Percentiles rank a stretch among this genome's conserved stretches.
phyloP scores from a whole-genome alignment of 169 alveolate species.

The Babesia gibsoni region DNA sequence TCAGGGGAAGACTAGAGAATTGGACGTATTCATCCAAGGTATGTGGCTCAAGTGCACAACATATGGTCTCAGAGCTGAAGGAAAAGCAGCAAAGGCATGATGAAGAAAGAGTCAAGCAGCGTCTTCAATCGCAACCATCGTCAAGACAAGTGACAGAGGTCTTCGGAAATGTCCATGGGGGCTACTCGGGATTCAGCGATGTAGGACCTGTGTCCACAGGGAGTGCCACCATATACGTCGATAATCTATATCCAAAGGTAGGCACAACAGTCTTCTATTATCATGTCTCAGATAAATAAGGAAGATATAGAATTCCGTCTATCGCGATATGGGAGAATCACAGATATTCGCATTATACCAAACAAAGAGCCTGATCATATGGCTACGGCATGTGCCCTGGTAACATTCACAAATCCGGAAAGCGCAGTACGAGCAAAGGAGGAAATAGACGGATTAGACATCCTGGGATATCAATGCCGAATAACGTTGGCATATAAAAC shows the following conservation, averaged over 20 bases:
- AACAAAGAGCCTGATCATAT: not conserved
- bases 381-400: not conserved
- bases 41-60: not conserved
- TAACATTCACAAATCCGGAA: conserved; percentile 5
- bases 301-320: conserved; percentile 1
- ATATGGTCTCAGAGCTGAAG: conserved; percentile 37
- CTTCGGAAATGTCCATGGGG: no score
- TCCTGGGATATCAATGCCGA: conserved; percentile 35
- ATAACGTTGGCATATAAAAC: conserved; percentile 21
- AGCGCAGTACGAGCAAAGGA: conserved; percentile 26
- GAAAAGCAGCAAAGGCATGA: conserved; percentile 49
- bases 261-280: not conserved
- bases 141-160: no score
- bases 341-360: not conserved
- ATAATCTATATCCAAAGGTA: conserved; percentile 26
- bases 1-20: conserved; percentile 32
- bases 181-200: no score
- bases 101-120: conserved; percentile 30
- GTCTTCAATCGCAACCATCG: no score
- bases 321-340: conserved; percentile 18
- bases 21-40: conserved; percentile 59
- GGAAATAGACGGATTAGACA: conserved; percentile 25
- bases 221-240: conserved; percentile 9
- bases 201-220: not conserved
- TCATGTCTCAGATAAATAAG: conserved; percentile 9